Conservation (phyloP, 352 stramenopile genomes). For the Phytophthora brassicae region DNA sequence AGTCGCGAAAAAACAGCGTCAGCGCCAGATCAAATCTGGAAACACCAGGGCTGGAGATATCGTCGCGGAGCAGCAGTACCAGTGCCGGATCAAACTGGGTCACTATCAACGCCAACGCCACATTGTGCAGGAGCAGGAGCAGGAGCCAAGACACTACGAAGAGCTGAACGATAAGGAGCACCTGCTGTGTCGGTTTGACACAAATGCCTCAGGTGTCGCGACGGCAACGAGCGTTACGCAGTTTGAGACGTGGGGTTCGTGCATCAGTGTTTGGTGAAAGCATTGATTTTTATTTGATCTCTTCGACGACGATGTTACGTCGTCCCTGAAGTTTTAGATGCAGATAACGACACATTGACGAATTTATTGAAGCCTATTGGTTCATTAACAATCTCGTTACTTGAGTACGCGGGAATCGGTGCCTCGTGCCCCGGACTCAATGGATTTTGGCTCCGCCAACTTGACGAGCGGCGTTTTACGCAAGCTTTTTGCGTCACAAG, state of each 20-base stretch:
- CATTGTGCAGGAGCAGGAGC: background rate
- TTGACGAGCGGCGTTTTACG: slow-evolving; percentile 5
- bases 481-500: slow-evolving; percentile 6
- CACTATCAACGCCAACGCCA: background rate
- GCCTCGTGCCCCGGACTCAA: slow-evolving; percentile 2
- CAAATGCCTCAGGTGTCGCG: background rate
- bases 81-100: too few relatives aligned
- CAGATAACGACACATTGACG: background rate
- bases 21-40: too few relatives aligned
- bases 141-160: background rate
- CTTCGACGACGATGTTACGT: background rate
- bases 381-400: slow-evolving; percentile 2
- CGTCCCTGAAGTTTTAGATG: background rate
- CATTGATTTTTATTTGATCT: background rate
- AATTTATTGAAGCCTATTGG: background rate
- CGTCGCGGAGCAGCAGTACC: too few relatives aligned
- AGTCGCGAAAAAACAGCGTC: too few relatives aligned
- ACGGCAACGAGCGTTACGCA: background rate
- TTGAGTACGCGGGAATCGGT: background rate
- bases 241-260: background rate
- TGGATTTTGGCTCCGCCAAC: slow-evolving; percentile 5
- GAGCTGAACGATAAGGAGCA: background rate
- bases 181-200: background rate
- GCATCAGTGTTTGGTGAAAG: background rate
- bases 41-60: too few relatives aligned